These are phyloP conservation scores for Blastobotrys terrestris DNA, from an alignment of 805 yeast genomes.

Conservation along the genomic window DNA sequence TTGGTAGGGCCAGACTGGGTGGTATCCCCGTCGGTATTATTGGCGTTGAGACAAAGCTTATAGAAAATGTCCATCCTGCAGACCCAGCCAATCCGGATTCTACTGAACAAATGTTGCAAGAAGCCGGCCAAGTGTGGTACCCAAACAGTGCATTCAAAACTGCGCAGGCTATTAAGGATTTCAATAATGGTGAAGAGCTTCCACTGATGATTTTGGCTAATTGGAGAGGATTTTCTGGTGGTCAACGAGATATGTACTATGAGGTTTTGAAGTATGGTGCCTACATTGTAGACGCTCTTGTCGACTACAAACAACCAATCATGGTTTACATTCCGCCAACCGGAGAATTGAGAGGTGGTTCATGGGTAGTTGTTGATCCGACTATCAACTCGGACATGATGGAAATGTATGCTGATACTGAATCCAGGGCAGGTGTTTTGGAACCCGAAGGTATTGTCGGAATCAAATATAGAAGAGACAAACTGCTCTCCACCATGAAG, in stretches of 20 bases:
- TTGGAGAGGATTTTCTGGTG: conserved; percentile 99
- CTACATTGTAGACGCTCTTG: conserved; percentile 93
- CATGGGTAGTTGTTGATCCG: conserved; percentile 99
- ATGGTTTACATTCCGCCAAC: conserved; percentile 96
- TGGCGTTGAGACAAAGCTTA: conserved; percentile 86
- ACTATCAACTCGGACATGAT: conserved; percentile 94
- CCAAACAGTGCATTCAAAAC: conserved; percentile 99
- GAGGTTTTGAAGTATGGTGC: conserved; percentile 97
- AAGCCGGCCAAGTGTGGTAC: conserved; percentile 99
- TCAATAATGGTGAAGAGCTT: conserved; percentile 95
- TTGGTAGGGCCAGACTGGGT: conserved; percentile 97
- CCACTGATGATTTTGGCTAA: conserved; percentile 97
- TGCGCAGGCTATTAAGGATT: conserved; percentile 96
- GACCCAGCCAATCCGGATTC: conserved; percentile 98
- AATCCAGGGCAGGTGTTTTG: conserved; percentile 94
- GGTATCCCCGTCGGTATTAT: conserved; percentile 99
- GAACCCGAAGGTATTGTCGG: conserved; percentile 99
- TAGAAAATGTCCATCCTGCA: conserved; percentile 90
- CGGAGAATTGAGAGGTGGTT: conserved; percentile 99
- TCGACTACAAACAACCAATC: conserved; percentile 93
- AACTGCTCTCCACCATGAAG: conserved; percentile 82
- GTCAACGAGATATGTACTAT: conserved; percentile 99
- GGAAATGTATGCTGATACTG: conserved; percentile 98
- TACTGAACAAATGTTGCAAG: conserved; percentile 78
- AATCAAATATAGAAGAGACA: conserved; percentile 92